Conservation (phyloP, 169 alveolate species). For the Cryptosporidium sp. region DNA sequence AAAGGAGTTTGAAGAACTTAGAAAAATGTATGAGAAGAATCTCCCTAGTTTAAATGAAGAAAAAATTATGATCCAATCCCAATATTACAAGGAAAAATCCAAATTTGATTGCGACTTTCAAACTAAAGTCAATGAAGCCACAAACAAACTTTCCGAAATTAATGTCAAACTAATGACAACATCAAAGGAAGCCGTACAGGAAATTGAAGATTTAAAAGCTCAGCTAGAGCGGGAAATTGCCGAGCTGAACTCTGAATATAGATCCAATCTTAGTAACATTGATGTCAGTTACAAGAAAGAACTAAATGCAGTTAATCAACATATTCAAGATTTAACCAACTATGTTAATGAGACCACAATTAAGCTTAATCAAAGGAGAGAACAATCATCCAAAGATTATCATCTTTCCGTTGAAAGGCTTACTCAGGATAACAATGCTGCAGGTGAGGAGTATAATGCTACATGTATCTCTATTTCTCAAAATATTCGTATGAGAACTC, state of each 20-base stretch:
- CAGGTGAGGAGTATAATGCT: slow-evolving; percentile 67
- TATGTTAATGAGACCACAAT: slow-evolving; percentile 56
- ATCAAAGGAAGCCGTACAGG: slow-evolving; percentile 34
- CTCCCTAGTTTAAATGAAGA: slow-evolving; percentile 45
- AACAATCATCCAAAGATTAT: slow-evolving; percentile 37
- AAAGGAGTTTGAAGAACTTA: slow-evolving; percentile 52
- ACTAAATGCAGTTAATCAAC: slow-evolving; percentile 25
- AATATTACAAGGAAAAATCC: slow-evolving; percentile 58
- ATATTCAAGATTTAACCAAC: slow-evolving; percentile 47
- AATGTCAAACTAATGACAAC: slow-evolving; percentile 17
- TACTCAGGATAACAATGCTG: slow-evolving; percentile 60
- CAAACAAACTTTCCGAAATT: slow-evolving; percentile 46
- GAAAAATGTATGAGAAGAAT: slow-evolving; percentile 64
- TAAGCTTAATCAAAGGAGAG: slow-evolving; percentile 56
- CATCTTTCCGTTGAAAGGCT: slow-evolving; percentile 38
- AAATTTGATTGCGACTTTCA: slow-evolving; percentile 50
- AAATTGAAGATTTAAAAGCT: slow-evolving; percentile 29
- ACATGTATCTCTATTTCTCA: slow-evolving; percentile 58
- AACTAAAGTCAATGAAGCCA: slow-evolving; percentile 41
- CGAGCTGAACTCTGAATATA: slow-evolving; percentile 48
- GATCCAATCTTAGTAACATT: slow-evolving; percentile 23
- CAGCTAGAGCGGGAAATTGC: slow-evolving; percentile 55
- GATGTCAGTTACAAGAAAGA: slow-evolving; percentile 40
- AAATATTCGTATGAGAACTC: slow-evolving; percentile 56
- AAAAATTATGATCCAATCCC: slow-evolving; percentile 46